Base-by-base conservation (phyloP, 2,329 filamentous ascomycete genomes). In the Microcyclospora tardicrescens region DNA sequence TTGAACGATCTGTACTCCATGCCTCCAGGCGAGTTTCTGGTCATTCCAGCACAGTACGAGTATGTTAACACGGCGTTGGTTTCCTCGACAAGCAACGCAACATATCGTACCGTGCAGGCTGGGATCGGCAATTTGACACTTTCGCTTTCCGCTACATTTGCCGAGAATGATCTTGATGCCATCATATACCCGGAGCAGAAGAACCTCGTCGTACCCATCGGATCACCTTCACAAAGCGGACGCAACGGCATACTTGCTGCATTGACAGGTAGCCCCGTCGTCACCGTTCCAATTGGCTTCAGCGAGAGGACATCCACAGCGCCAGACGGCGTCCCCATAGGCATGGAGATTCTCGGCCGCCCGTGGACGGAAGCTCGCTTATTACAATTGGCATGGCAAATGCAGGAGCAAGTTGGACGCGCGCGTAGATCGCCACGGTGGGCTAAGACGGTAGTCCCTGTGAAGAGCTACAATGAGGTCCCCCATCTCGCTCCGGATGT, bases 151-250 rank as follows among this genome's bases (percentile, higher is more conserved):
- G 43, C 56, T 2, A 74, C 72, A 0, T 76, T 80, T 42, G 52
- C 58, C 0, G 40, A 50, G 0, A 59, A 74, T 44, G 43, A 55
- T 0, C 61, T 81, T 11, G 71, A 77, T 50, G 75, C 70, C 0
- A 48, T 80, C 28, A 68, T 79, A 47, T 81, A 80, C 54, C 76
- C 77, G 0, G 69, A 80, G 51, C 77, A 81, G 49, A 69, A 69
- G 50, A 77, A 77, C 38, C 66, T 80, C 1, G 73, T 77, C 5
- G 74, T 78, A 2, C 66, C 68, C 34, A 55, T 78, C 16, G 75
- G 74, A 2, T 66, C 67, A 1, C 61, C 68, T 0, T 69, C 66
- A 0, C 77, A 81, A 56, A 60, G 60, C n/a, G 75, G 75, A 1
- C 62, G 77, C 2, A 81, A 75, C 45, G 72, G 71, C 2, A 70